Evolutionary conservation across 1,284 basidiomycete genomes (phyloP), one percentile per base, ranked within the genome.

Genomic region (Serendipita sp.): DNA sequence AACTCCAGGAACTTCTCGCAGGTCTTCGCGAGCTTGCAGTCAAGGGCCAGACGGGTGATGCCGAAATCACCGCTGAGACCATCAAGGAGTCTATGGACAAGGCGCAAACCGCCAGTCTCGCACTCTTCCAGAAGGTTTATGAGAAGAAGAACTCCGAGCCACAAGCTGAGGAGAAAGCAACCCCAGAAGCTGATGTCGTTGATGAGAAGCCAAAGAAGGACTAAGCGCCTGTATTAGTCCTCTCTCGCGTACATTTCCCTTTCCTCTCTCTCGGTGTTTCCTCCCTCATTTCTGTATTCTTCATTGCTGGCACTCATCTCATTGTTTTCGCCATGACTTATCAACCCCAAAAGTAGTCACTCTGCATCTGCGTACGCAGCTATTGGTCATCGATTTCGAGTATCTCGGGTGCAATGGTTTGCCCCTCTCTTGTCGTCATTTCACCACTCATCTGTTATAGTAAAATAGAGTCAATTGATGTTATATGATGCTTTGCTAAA

Each of bases 81-180:
- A 94, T 99, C 79, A 88, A 91, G 72, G 86, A 88, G 74, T 94
- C 93, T 82, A 89, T 97, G 71, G 85, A 83, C 74, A 91, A 93
- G 78, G 93, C 93, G n/a, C 94, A 99, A 73, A 88, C 92, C 73
- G 93, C 94, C 47, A 95, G 91, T 35, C 84, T 99, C 60, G 91
- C 91, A 69, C 87, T 99, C 67, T 99, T 98, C 93, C 91, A 96
- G 78, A 96, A 95, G 85, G 84, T 79, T 32, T 96, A 97, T 76
- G 92, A 96, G 82, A 91, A 92, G 82, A 84, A 88, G 67, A 83
- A 83, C 69, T 84, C 84, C 62, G 85, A 88, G 75, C 79, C 80
- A 67, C 74, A 75, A 65, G 68, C 79, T 2, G 75, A 78, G n/a
- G 78, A 81, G 69, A 69, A 79, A 41, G 65, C 74, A 8, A 67